A percentile compares a stretch with the other conserved stretches of the same genome.
Evolutionary conservation across 2,329 filamentous ascomycete species (phyloP).

Genomic region (Cordyceps javanica): DNA sequence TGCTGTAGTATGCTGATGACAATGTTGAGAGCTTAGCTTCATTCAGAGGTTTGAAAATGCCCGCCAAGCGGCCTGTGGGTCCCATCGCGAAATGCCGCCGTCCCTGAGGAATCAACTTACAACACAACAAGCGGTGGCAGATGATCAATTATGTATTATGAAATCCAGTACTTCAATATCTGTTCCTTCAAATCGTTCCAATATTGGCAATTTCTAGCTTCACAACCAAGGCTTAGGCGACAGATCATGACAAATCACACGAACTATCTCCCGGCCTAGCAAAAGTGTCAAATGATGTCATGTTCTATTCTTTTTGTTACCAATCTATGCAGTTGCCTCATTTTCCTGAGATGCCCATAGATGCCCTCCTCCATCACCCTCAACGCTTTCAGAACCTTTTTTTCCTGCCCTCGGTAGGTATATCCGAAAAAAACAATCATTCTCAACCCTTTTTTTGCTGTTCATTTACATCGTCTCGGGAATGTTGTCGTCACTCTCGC

Average conservation of each 20-base stretch:
- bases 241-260: background rate
- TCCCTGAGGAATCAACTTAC: no score
- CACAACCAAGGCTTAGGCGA: background rate
- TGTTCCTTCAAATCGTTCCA: background rate
- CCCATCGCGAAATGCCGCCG: background rate
- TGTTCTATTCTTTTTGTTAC: slow-evolving; percentile 4
- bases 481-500: slow-evolving; percentile 84
- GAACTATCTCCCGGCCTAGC: background rate
- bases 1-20: background rate
- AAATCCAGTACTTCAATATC: background rate
- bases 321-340: slow-evolving; percentile 9
- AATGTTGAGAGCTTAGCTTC: background rate
- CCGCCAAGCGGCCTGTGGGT: background rate
- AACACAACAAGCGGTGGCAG: no score
- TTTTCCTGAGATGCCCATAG: slow-evolving; percentile 8
- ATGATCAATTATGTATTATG: background rate
- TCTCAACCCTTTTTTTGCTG: background rate
- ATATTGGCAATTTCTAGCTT: background rate
- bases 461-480: slow-evolving; percentile 33
- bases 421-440: slow-evolving; percentile 11
- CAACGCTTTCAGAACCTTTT: background rate
- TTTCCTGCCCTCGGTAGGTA: slow-evolving; percentile 1
- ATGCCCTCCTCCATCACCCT: background rate
- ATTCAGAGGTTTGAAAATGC: background rate
- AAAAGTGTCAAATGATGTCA: background rate